phyloP scores from a whole-genome alignment of 2,329 filamentous ascomycete genomes.

The Botrytis galanthina region DNA sequence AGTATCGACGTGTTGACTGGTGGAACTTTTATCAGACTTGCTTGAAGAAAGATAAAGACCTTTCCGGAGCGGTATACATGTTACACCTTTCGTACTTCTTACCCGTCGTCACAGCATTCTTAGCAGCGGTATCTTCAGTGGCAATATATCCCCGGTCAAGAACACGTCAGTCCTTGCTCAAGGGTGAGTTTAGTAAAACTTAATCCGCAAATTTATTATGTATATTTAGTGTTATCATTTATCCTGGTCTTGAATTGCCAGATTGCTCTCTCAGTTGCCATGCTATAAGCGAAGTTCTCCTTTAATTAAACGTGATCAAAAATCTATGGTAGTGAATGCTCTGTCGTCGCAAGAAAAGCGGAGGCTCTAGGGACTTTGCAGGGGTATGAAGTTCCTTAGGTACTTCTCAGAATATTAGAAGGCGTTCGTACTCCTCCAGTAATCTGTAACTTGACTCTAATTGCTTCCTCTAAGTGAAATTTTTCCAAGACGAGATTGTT shows the following conservation, averaged over 20 bases:
- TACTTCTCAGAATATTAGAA: neutral
- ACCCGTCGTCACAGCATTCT: neutral
- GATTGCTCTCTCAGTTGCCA: neutral
- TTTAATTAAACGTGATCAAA: neutral
- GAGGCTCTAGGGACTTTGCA: neutral
- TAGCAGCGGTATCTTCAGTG: neutral
- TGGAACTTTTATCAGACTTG: neutral
- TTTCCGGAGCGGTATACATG: neutral
- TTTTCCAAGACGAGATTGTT: neutral
- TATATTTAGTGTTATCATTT: neutral
- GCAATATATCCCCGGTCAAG: neutral
- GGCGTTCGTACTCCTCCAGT: neutral
- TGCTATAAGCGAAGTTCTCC: neutral
- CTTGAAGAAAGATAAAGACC: neutral
- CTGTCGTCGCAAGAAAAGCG: neutral
- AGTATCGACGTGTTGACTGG: neutral
- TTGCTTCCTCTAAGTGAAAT: neutral
- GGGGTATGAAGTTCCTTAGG: neutral
- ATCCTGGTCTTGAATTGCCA: neutral
- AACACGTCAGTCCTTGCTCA: neutral
- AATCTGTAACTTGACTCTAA: neutral
- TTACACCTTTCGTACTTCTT: neutral
- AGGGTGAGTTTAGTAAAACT: neutral
- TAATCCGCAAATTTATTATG: accelerated
- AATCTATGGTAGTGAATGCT: neutral